Evolutionary conservation across 495 filamentous ascomycete species (phyloP), one percentile per base, ranked within the genome.

Genomic region (Neurospora tetrasperma): DNA sequence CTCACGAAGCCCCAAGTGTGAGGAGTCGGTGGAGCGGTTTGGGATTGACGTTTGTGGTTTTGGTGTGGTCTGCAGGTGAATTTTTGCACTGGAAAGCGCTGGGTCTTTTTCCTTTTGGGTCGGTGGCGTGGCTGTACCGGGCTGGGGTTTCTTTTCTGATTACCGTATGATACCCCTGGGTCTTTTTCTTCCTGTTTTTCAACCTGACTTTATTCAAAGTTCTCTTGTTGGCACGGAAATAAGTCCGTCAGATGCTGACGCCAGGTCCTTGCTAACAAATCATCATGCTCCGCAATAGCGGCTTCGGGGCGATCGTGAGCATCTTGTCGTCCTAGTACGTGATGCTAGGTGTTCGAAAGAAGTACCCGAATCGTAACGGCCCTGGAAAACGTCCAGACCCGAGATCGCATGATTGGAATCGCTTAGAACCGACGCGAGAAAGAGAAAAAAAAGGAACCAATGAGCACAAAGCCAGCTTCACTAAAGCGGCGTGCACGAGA

Each of bases 81-180:
- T 54, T 54, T 54, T 1, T 10, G 46, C 20, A 54, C 20, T 11
- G 46, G 10, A 54, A 11, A 20, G 46, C 20, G n/a, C 10, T 44
- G 71, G 59, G 8, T n/a, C 35, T 41, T 69, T n/a, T 62, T 42
- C 3, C 20, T 18, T 12, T 66, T 41, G 2, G 23, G 42, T 72
- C 73, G 75, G 74, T 69, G 75, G 41, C 35, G 35, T 69, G 72
- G 73, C 6, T 35, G 12, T 48, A 3, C 68, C 10, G 39, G 46
- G 20, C 0, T 5, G 5, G n/a, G 5, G 0, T 12, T 23, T 54
- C 11, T 12, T 27, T 23, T 27, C 20, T 12, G 20, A 14, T 1
- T 0, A 31, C 27, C 27, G 27, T 31, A 14, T 6, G 20, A 54
- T 14, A 23, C 46, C 46, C 46, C 5, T 23, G 10, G 46, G 10